Evolutionary conservation across 352 stramenopile genomes (phyloP), one percentile per base, ranked within the genome.

Genomic region (Phytopythium delawarense): DNA sequence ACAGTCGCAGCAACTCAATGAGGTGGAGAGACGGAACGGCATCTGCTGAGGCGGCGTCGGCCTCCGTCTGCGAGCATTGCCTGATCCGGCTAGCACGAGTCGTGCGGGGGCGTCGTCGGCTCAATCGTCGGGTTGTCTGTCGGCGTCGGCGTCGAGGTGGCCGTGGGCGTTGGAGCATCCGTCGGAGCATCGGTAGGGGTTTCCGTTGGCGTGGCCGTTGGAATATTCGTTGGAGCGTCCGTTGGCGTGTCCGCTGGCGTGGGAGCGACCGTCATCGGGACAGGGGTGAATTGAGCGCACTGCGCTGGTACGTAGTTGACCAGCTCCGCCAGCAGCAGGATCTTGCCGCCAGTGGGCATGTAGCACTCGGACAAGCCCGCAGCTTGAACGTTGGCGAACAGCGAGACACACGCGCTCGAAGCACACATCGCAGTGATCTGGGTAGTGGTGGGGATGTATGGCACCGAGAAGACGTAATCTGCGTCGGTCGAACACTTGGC

Each of bases 381-480:
- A 2, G 69, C 62, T 3, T 37, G n/a, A 1, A 66, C 62, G 28
- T 71, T 59, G 2, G 53, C 57, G 11, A 73, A 67, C 8, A 73
- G 42, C 11, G 61, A 63, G 0, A 63, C 37, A n/a, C 65, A 76
- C n/a, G 65, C 54, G 8, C 51, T 53, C 0, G 65, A 73, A 2
- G 65, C 62, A 52, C 69, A 73, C 65, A 76, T 73, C 30, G 56
- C 49, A 20, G 21, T 46, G 18, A 73, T 57, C 16, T 70, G 54
- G 1, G 52, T 42, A 4, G 56, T 48, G 0, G 65, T 72, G n/a
- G 65, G 62, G 9, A 50, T 44, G 21, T 63, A 63, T 1, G 57
- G 63, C 5, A 55, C 23, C 32, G 59, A 62, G 49, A 72, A 75
- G 6, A 40, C 12, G 35, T 16, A 2, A 4, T 0, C 35, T 2